Conservation (phyloP, 192 early-diverging fungal species). For the Chytriomyces hyalinus region DNA sequence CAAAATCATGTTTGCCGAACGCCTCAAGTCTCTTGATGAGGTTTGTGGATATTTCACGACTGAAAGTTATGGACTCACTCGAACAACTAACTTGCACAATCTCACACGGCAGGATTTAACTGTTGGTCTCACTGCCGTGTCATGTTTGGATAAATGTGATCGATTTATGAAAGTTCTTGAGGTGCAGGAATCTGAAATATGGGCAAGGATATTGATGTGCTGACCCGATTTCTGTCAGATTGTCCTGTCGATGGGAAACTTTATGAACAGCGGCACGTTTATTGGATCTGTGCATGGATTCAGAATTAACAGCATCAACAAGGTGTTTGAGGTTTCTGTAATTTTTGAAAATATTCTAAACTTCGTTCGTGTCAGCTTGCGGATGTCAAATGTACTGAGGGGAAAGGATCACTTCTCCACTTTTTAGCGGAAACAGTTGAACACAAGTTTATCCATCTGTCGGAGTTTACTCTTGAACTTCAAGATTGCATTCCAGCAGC, state of each 20-base stretch:
- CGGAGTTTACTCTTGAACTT: constrained; percentile 40
- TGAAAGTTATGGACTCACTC: background rate
- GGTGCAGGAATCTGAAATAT: constrained; percentile 33
- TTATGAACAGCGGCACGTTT: constrained; percentile 49
- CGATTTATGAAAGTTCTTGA: constrained; percentile 47
- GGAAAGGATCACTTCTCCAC: constrained; percentile 49
- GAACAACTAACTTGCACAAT: background rate
- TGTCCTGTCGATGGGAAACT: constrained; percentile 52
- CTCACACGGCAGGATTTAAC: constrained; percentile 34
- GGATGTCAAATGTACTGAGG: constrained; percentile 42
- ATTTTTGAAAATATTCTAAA: background rate
- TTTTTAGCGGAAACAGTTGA: constrained; percentile 52
- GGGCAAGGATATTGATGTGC: too few relatives aligned
- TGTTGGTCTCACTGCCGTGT: constrained; percentile 24
- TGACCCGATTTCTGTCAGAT: constrained; percentile 29
- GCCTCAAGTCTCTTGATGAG: constrained; percentile 37
- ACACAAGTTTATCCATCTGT: constrained; percentile 43
- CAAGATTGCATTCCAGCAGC: constrained; percentile 39
- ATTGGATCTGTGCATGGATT: constrained; percentile 53
- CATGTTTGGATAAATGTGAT: constrained; percentile 36
- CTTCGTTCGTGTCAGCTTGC: constrained; percentile 31
- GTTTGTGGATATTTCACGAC: constrained; percentile 18
- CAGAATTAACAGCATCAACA: constrained; percentile 47
- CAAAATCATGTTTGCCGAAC: constrained; percentile 44
- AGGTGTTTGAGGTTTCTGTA: constrained; percentile 21